Evolutionary conservation across 352 stramenopile species (phyloP), one percentile per base, ranked within the genome.

Genomic region (Blastocystis hominis): DNA sequence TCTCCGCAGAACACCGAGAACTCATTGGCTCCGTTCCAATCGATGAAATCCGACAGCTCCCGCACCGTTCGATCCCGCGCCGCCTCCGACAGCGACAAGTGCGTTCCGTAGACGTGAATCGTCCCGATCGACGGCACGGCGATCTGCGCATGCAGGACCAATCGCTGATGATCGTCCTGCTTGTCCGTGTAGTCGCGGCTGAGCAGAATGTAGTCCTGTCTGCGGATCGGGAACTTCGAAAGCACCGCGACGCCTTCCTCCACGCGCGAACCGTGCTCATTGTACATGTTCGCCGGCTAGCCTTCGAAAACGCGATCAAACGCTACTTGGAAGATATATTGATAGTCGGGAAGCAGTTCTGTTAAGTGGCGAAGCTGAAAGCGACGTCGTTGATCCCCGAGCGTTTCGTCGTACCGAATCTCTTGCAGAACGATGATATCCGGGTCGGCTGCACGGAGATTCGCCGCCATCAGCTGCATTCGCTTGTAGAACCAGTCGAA

Each of bases 91-190:
- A 95, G 89, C 75, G 93, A 95, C 55, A 95, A 80, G 63, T 95
- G 93, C 2, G 93, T 94, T 64, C 94, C 92, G 84, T 95, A 95
- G 50, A 95, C 92, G 70, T 95, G 92, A 20, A 95, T 90, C 40
- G 89, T 69, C 0, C 93, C 93, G 89, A 92, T 94, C 10, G 90
- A 68, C 15, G 92, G 92, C 42, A 93, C 91, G 46, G 92, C 89
- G 0, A 95, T 89, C 17, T 92, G 90, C 10, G 92, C 92, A 79
- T 95, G 93, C n/a, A 95, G 90, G 84, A 93, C 94, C 3, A 95
- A 84, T 0, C 93, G 92, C 89, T 95, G 93, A 76, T 95, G 93
- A 5, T 91, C 90, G 86, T 95, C 93, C 69, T 95, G 94, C 42
- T 92, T 92, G 88, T 95, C 92, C 78, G 94, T 93, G 40, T 92